These are phyloP conservation scores for Trypanosoma congolense DNA, from an alignment of 208 protist species.

Conservation along the genomic window DNA sequence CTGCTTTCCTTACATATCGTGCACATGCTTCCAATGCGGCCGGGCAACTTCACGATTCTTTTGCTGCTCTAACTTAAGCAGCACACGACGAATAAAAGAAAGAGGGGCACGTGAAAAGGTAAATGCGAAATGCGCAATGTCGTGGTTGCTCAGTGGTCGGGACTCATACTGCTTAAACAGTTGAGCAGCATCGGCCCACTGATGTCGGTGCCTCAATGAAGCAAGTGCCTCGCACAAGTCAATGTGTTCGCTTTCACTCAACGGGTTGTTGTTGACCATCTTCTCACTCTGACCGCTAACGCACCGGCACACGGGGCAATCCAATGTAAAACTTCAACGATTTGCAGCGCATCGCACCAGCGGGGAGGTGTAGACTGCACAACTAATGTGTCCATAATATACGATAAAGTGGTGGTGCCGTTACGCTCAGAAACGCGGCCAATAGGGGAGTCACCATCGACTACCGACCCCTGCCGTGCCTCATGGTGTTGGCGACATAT, in stretches of 20 bases:
- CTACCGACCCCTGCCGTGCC: background rate
- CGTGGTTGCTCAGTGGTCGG: slow-evolving; percentile 23
- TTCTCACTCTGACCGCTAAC: background rate
- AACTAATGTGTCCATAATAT: slow-evolving; percentile 28
- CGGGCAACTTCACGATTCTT: slow-evolving; percentile 22
- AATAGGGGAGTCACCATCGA: too few species aligned
- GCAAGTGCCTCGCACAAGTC: slow-evolving; percentile 27
- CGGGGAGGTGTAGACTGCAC: slow-evolving; percentile 17
- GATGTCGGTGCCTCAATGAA: slow-evolving; percentile 19
- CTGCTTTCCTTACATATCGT: slow-evolving; percentile 18
- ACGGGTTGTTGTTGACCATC: slow-evolving; percentile 13
- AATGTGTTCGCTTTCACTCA: slow-evolving; percentile 31
- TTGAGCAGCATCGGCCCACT: slow-evolving; percentile 26
- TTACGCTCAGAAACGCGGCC: background rate
- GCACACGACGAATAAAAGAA: slow-evolving; percentile 27
- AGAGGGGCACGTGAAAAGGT: slow-evolving; percentile 31
- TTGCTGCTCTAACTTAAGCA: slow-evolving; percentile 16
- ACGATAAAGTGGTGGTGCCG: slow-evolving; percentile 7
- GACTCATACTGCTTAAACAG: slow-evolving; percentile 41
- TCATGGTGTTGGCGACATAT: slow-evolving; percentile 18
- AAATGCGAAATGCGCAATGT: slow-evolving; percentile 50
- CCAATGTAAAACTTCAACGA: slow-evolving; percentile 15
- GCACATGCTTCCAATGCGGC: slow-evolving; percentile 11
- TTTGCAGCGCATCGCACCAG: slow-evolving; percentile 32
- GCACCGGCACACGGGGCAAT: background rate